Evolutionary conservation across 305 asterid species (phyloP).

Genomic region (Fraxinus sp.): DNA sequence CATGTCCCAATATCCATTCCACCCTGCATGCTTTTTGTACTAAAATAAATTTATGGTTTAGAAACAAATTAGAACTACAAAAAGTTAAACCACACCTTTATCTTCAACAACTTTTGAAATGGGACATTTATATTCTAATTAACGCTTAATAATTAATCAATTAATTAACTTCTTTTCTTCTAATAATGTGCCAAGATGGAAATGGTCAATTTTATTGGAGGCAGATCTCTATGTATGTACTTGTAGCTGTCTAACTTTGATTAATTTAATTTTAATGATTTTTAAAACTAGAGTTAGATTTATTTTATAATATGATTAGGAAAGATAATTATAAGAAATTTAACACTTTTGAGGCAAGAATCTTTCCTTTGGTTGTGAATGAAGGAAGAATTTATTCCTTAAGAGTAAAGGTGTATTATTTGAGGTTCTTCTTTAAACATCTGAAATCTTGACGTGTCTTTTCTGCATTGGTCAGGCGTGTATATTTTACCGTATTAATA

Average conservation of each 20-base stretch:
- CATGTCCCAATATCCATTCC: conserved; percentile 39
- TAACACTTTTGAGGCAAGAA: conserved; percentile 41
- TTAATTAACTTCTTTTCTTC: conserved; percentile 18
- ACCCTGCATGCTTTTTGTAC: conserved; percentile 31
- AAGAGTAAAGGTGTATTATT: conserved; percentile 37
- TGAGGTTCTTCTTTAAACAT: conserved; percentile 22
- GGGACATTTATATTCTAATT: conserved; percentile 37
- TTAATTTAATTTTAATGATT: not conserved
- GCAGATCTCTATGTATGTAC: not conserved
- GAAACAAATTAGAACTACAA: conserved; percentile 33
- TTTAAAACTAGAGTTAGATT: not conserved
- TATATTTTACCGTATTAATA: not conserved
- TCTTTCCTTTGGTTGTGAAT: conserved; percentile 72
- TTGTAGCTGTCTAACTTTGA: not conserved
- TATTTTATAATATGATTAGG: not conserved
- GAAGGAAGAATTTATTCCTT: conserved; percentile 78
- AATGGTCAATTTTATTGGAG: not conserved
- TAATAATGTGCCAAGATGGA: conserved; percentile 20
- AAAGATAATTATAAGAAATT: conserved; percentile 17
- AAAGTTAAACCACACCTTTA: conserved; percentile 47
- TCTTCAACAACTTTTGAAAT: conserved; percentile 38
- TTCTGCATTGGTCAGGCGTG: not conserved
- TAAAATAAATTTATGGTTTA: conserved; percentile 32
- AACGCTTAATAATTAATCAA: not conserved
- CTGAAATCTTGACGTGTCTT: conserved; percentile 2